Percentiles rank a stretch among this genome's conserved stretches.
These are phyloP conservation scores for Phytophthora agathidicida DNA, from an alignment of 352 stramenopile genomes.

Conservation along the genomic window DNA sequence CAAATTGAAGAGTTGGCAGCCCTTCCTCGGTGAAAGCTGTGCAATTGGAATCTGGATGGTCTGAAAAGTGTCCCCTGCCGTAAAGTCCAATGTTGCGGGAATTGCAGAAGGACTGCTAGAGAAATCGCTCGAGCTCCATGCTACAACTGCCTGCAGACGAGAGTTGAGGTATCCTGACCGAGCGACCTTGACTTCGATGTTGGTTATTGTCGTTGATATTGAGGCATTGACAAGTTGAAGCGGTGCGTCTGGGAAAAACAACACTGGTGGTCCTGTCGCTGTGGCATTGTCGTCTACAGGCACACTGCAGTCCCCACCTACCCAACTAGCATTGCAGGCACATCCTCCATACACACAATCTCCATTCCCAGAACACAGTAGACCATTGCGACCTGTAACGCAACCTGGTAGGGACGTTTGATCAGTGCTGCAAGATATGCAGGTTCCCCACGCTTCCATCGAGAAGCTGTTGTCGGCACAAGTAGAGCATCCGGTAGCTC, in stretches of 20 bases:
- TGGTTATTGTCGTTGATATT: conserved; percentile 1
- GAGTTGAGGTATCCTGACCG: conserved; percentile 32
- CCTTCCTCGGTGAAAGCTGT: conserved; percentile 30
- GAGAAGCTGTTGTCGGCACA: conserved; percentile 49
- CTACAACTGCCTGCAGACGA: conserved; percentile 22
- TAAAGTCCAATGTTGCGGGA: conserved; percentile 27
- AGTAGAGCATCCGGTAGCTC: conserved; percentile 36
- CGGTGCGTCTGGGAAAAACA: conserved; percentile 54
- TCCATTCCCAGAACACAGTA: conserved; percentile 64
- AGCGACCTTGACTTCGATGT: conserved; percentile 38
- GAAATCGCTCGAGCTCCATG: conserved; percentile 43
- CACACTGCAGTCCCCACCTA: conserved; percentile 50
- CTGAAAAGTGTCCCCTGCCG: conserved; percentile 22
- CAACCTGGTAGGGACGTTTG: conserved; percentile 40
- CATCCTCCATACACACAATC: conserved; percentile 60
- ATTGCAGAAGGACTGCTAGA: conserved; percentile 19
- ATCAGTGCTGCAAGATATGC: conserved; percentile 48
- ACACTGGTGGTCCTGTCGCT: conserved; percentile 29
- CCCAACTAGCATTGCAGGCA: conserved; percentile 47
- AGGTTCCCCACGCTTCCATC: conserved; percentile 60
- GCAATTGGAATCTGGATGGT: conserved; percentile 31
- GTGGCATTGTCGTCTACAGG: background rate
- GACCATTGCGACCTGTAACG: conserved; percentile 54
- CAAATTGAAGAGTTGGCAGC: conserved; percentile 48
- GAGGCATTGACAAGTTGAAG: conserved; percentile 26